Percentiles rank a stretch among this genome's conserved stretches.
phyloP scores from a whole-genome alignment of 164 flowering plant species.

The Sedum album region DNA sequence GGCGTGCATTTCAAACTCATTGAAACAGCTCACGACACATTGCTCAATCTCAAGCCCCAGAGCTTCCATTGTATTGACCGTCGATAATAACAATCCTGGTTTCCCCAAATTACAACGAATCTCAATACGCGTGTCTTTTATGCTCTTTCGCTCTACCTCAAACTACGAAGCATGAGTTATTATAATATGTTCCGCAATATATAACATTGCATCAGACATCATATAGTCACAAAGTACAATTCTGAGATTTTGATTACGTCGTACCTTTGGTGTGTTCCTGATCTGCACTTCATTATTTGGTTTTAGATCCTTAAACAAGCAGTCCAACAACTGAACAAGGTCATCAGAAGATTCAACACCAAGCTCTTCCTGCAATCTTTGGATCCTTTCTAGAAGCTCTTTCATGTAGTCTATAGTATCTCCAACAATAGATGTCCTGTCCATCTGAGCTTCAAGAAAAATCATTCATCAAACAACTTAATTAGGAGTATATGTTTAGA shows the following conservation, averaged over 20 bases:
- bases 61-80: constrained; percentile 60
- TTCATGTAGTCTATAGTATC: constrained; percentile 93
- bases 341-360: constrained; percentile 30
- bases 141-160: constrained; percentile 59
- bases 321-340: constrained; percentile 27
- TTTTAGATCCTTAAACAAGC: constrained; percentile 48
- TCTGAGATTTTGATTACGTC: neutral
- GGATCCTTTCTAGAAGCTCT: constrained; percentile 68
- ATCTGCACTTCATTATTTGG: constrained; percentile 41
- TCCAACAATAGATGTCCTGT: constrained; percentile 87
- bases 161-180: constrained; percentile 36
- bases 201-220: neutral
- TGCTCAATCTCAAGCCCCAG: constrained; percentile 87
- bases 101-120: constrained; percentile 65
- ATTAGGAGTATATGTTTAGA: no score
- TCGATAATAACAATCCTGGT: constrained; percentile 70
- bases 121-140: constrained; percentile 49
- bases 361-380: constrained; percentile 47
- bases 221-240: neutral
- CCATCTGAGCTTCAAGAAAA: constrained; percentile 47
- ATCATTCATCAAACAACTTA: neutral
- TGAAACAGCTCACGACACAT: constrained; percentile 89
- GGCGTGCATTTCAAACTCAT: constrained; percentile 82
- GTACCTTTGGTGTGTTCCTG: constrained; percentile 84
- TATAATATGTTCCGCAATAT: neutral